Conservation (phyloP, 2,329 filamentous ascomycete species). For the Beauveria brongniartii region DNA sequence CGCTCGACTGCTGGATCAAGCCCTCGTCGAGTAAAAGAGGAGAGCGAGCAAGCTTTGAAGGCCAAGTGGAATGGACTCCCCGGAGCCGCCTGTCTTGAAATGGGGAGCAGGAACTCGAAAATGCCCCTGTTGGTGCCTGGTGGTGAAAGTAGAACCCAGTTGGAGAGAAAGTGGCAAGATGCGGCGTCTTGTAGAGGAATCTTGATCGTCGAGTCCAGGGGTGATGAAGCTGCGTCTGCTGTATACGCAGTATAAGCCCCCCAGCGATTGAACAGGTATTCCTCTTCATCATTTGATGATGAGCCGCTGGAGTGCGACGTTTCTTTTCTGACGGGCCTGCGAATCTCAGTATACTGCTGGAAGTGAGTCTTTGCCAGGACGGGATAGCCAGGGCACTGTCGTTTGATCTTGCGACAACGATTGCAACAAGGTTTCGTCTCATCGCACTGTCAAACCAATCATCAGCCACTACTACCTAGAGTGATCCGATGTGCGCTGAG, state of each 20-base stretch:
- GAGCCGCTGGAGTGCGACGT: background rate
- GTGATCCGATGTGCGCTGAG: background rate
- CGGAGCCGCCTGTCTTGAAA: background rate
- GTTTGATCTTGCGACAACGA: constrained; percentile 1
- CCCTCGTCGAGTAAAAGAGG: background rate
- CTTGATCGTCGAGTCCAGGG: background rate
- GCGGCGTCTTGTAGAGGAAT: background rate
- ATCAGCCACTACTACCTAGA: background rate
- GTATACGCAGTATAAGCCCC: background rate
- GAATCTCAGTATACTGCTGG: background rate
- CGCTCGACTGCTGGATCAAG: background rate
- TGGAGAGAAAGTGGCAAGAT: constrained; percentile 1
- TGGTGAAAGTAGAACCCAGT: background rate
- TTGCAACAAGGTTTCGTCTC: constrained; percentile 1
- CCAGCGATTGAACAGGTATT: background rate
- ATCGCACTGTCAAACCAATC: background rate
- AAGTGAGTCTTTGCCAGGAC: background rate
- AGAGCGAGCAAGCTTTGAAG: constrained; percentile 2
- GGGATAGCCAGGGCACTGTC: constrained; percentile 1
- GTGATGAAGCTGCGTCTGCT: background rate
- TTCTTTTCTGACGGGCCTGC: background rate
- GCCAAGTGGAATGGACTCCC: background rate
- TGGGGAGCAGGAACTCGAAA: background rate
- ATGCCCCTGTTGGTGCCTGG: background rate
- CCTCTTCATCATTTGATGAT: background rate